Evolutionary conservation across 352 stramenopile genomes (phyloP), one percentile per base, ranked within the genome.

Genomic region (Phytophthora multivora): DNA sequence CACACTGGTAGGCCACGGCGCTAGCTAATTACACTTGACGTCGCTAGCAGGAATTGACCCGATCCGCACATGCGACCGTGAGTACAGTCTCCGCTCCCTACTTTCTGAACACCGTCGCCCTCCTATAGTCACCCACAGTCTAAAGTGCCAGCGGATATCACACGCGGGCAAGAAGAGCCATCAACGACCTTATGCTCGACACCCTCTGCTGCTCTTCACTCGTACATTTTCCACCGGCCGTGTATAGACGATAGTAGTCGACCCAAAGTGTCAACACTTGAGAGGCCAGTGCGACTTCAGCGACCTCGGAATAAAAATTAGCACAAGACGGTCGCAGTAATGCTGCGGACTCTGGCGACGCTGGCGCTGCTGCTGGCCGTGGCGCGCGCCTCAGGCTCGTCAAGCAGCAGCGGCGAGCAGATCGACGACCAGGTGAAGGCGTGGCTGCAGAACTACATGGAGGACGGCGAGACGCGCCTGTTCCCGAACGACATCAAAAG

Each of bases 401-500:
- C 59, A 4, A 55, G 50, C 46, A 47, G 45, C 46, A 66, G 57
- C 26, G 56, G 40, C 19, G 61, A 46, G 7, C 35, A 54, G 51
- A 77, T 83, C 46, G 76, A 86, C 57, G 55, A 69, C 15, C 71
- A 75, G 43, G 71, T 83, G 9, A 66, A 71, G 49, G 71, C 70
- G 18, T 86, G 76, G 73, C 71, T 86, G 2, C 52, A 71, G 15
- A 86, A 83, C 51, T 86, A 86, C 61, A 52, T 86, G 49, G 54
- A 73, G 16, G 76, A 86, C 47, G 76, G 76, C 41, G 76, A 86
- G 65, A 81, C 76, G 57, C 62, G 76, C 11, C 66, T 83, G 11
- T 83, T 86, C 63, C 60, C 69, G n/a, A 83, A 80, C 55, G 76
- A 86, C 45, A 79, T 86, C 60, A 86, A 86, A 59, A 72, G 61